Base-by-base conservation (phyloP, 2,329 filamentous ascomycete genomes). In the Tympanopsis confertula region DNA sequence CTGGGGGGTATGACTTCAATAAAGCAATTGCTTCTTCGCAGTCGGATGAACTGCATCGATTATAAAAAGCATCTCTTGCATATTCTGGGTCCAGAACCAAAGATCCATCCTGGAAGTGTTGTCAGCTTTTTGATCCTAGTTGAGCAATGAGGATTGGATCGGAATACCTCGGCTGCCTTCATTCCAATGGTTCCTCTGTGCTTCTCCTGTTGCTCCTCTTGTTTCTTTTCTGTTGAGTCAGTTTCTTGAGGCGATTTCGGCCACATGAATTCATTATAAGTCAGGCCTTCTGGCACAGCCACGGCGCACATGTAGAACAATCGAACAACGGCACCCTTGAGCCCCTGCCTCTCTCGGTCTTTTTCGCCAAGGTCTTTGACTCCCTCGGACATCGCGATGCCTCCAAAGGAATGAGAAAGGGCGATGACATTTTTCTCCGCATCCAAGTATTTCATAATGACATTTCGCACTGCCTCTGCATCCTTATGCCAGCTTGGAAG, bases 331-430 rank as follows among this genome's bases (percentile, higher is more conserved):
- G 44, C 45, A 0, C 38, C 35, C 18, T 46, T 19, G 3, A 43
- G 29, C 1, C 47, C 48, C 32, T 49, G 39, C 5, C 41, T 40
- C 4, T 42, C 40, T n/a, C 50, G 41, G 3, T 37, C 42, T 10
- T 42, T 35, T 38, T 50, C 50, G 5, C 51, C 50, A 10, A 55
- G 38, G 4, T 50, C 53, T 20, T 54, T 52, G 14, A 48, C 49
- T 7, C 43, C 49, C 29, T 55, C 52, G 5, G 49, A 50, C 46
- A 53, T 47, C 5, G 50, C 41, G 5, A 57, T 37, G 2, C 54
- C 54, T 3, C 54, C 53, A 37, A 56, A 57, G 5, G 54, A 57
- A 37, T 57, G 54, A 5, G 43, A 50, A n/a, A 57, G 14, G 2
- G 50, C 35, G 29, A 57, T 45, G 18, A 57, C 51, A 5, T 54